phyloP scores from a whole-genome alignment of 768 basidiomycete species.

The Exidia glandulosa region DNA sequence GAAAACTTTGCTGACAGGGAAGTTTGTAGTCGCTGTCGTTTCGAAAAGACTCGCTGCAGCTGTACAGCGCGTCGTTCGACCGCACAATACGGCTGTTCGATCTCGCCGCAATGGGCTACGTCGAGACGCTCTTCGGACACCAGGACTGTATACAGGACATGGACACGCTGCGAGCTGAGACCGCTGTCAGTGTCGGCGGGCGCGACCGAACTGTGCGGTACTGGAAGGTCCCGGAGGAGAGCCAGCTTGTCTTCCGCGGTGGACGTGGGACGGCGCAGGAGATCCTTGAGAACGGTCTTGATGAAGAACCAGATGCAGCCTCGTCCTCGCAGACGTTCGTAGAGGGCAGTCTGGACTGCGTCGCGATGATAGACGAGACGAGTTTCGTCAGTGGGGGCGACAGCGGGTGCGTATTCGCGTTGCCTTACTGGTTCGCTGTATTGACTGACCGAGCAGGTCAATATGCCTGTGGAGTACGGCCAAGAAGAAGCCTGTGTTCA shows the following conservation, averaged over 20 bases:
- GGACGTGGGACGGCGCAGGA: conserved; percentile 57
- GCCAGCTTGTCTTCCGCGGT: conserved; percentile 89
- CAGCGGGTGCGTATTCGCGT: conserved; percentile 53
- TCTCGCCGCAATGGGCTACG: conserved; percentile 72
- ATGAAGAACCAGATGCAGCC: conserved; percentile 45
- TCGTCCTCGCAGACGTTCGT: conserved; percentile 44
- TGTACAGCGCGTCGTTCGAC: conserved; percentile 74
- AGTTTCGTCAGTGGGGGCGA: conserved; percentile 92
- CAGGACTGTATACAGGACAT: conserved; percentile 76
- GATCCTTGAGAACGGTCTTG: conserved; percentile 65
- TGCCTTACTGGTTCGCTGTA: background rate
- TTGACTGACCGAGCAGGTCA: conserved; percentile 39
- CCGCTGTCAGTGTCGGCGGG: conserved; percentile 77
- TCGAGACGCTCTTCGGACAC: conserved; percentile 95
- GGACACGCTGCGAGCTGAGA: conserved; percentile 73
- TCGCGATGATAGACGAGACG: conserved; percentile 91
- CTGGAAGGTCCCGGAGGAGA: conserved; percentile 96
- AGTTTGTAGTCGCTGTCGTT: conserved; percentile 51
- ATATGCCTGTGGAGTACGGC: conserved; percentile 83
- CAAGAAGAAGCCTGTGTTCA: conserved; percentile 93
- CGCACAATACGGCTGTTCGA: conserved; percentile 87
- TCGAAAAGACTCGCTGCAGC: conserved; percentile 55
- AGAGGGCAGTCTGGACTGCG: conserved; percentile 86
- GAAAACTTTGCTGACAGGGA: conserved; percentile 2
- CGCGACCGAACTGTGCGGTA: conserved; percentile 86